Evolutionary conservation across 108 stramenopile species (phyloP).

Genomic region (Fragilaria radians): DNA sequence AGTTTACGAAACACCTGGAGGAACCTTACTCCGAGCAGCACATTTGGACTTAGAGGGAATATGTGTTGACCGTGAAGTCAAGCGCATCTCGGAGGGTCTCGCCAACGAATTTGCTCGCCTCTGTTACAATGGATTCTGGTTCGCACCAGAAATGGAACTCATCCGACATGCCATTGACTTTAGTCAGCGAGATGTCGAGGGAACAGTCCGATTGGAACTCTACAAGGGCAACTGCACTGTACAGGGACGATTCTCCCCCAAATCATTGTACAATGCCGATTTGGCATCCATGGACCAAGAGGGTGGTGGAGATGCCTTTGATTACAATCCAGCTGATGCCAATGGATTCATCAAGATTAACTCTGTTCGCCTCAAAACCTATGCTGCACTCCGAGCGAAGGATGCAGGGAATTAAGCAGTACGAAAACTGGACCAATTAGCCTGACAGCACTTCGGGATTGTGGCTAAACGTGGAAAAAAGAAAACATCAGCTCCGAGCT

Average conservation of each 20-base stretch:
- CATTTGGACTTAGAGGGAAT: constrained; percentile 96
- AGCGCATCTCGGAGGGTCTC: constrained; percentile 92
- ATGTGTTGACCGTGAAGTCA: constrained; percentile 97
- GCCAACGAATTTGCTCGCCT: constrained; percentile 89
- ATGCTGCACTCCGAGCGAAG: constrained; percentile 87
- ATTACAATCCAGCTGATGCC: constrained; percentile 97
- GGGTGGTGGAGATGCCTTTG: constrained; percentile 92
- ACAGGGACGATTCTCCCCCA: constrained; percentile 77
- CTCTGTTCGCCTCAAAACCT: constrained; percentile 95
- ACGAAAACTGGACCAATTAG: no score
- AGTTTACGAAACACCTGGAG: constrained; percentile 98
- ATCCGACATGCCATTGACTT: constrained; percentile 85
- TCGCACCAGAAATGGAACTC: constrained; percentile 98
- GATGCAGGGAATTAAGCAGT: no score
- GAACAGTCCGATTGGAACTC: constrained; percentile 83
- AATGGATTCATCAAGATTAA: constrained; percentile 99
- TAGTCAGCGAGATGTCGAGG: constrained; percentile 87
- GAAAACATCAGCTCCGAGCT: no score
- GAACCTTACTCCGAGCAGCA: constrained; percentile 90
- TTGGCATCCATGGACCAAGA: constrained; percentile 98
- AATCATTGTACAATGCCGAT: constrained; percentile 94
- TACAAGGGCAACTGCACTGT: constrained; percentile 95
- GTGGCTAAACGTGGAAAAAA: no score
- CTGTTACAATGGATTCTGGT: constrained; percentile 99
- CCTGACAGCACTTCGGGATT: no score